Base-by-base conservation (phyloP, 768 basidiomycete genomes). In the Panellus pusillus region DNA sequence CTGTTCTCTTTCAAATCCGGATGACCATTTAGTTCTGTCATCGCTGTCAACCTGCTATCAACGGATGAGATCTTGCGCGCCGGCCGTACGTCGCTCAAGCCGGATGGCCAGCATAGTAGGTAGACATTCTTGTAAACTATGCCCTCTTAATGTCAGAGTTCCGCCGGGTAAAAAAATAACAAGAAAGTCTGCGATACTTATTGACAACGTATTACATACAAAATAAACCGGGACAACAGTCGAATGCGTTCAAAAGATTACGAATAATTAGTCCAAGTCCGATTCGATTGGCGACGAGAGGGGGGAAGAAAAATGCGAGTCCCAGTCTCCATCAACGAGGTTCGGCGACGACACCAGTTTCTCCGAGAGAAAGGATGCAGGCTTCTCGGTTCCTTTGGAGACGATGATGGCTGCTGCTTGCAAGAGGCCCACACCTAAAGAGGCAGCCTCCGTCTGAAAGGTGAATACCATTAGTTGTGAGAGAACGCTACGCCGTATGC, bases 51-150 rank as follows among this genome's bases (percentile, higher is more conserved):
- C 70, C 77, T 98, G 54, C 72, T 98, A 49, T 94, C 91, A 29
- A 97, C 93, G 35, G 96, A 99, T 71, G 96, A 99, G 74, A 96
- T 98, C 57, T 72, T 98, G 60, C 80, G 91, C 43, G 91, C 91
- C 20, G 91, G 91, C 32, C 87, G 91, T 52, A 91, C 88, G 69
- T 93, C 90, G 46, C 74, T 93, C 65, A 93, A 93, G 67, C 81
- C 91, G 9, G 90, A 93, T 45, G 89, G 87, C 15, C 74, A 71
- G 47, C 75, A n/a, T n/a, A 77, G 65, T 78, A 73, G 65, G 61
- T 36, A 18, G n/a, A 51, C 14, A 47, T 28, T 38, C 14, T 42
- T 27, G 15, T 47, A 43, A 36, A 49, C 47, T 28, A 47, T 36
- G 40, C 28, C 13, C 38, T 50, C 44, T 20, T 38, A 42, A 35